A percentile compares a stretch with the other conserved stretches of the same genome.
Conservation (phyloP, 768 basidiomycete species). For the Pleurotus salmoneostramineus region DNA sequence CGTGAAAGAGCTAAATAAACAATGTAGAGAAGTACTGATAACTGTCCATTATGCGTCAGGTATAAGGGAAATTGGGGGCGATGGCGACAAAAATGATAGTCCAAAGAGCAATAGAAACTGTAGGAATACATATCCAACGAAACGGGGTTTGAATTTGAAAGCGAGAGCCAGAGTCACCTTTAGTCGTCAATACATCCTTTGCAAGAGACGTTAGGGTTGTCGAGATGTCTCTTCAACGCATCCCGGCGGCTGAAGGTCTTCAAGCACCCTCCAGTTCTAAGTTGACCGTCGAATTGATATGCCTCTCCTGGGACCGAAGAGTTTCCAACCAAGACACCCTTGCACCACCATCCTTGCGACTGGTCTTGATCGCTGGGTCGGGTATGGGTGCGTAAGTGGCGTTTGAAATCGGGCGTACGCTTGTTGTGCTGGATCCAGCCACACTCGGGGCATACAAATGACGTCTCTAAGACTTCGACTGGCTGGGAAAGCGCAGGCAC, state of each 20-base stretch:
- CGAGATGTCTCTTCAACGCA: conserved; percentile 41
- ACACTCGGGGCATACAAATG: conserved; percentile 39
- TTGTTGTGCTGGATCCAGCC: conserved; percentile 42
- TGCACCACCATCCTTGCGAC: conserved; percentile 31
- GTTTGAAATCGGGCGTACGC: conserved; percentile 55
- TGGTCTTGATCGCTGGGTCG: conserved; percentile 37
- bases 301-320: conserved; percentile 15
- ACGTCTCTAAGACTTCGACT: conserved; percentile 17
- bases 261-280: conserved; percentile 37
- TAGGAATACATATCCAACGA: no score
- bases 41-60: neutral
- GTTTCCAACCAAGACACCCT: conserved; percentile 25
- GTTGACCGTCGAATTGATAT: conserved; percentile 23
- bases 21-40: neutral
- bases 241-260: conserved; percentile 40
- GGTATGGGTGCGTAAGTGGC: conserved; percentile 55
- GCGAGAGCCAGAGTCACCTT: neutral
- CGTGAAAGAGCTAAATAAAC: neutral
- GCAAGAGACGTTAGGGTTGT: conserved; percentile 27
- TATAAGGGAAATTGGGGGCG: neutral
- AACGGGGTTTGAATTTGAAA: no score
- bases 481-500: conserved; percentile 17
- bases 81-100: neutral
- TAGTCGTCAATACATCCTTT: conserved; percentile 14
- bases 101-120: neutral